These are phyloP conservation scores for Cutaneotrichosporon cutaneum DNA, from an alignment of 1,284 basidiomycete species.

Conservation along the genomic window DNA sequence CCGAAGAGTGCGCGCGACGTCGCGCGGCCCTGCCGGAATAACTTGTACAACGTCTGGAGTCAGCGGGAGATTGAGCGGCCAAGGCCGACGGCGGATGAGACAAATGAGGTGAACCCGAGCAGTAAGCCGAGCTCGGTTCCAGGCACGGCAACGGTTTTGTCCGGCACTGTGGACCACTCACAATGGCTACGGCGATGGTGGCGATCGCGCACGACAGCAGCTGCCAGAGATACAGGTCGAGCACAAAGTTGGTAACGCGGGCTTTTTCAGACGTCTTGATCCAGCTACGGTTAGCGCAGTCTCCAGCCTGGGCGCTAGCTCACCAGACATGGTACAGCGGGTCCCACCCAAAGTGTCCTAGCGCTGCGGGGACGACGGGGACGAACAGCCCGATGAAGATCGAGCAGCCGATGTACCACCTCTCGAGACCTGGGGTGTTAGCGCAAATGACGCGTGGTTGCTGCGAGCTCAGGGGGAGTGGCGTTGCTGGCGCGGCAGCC, in stretches of 20 bases:
- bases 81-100: too few relatives aligned
- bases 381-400: conserved; percentile 26
- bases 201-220: conserved; percentile 35
- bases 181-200: conserved; percentile 26
- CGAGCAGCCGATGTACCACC: conserved; percentile 27
- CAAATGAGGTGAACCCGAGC: background rate
- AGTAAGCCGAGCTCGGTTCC: background rate
- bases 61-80: conserved; percentile 1
- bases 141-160: conserved; percentile 5
- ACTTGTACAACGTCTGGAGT: conserved; percentile 29
- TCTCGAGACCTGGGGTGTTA: conserved; percentile 17
- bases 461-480: background rate
- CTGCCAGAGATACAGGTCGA: conserved; percentile 44
- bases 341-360: conserved; percentile 31
- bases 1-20: conserved; percentile 32
- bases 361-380: conserved; percentile 26
- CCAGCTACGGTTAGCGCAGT: conserved; percentile 22
- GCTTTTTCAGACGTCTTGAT: conserved; percentile 16
- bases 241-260: conserved; percentile 29
- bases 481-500: background rate
- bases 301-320: background rate
- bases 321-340: conserved; percentile 22
- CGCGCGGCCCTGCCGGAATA: conserved; percentile 36
- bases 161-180: conserved; percentile 20
- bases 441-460: background rate